Percentiles rank a stretch among this genome's conserved stretches.
Evolutionary conservation across 2,329 filamentous ascomycete species (phyloP).

Genomic region (Cytospora mali): DNA sequence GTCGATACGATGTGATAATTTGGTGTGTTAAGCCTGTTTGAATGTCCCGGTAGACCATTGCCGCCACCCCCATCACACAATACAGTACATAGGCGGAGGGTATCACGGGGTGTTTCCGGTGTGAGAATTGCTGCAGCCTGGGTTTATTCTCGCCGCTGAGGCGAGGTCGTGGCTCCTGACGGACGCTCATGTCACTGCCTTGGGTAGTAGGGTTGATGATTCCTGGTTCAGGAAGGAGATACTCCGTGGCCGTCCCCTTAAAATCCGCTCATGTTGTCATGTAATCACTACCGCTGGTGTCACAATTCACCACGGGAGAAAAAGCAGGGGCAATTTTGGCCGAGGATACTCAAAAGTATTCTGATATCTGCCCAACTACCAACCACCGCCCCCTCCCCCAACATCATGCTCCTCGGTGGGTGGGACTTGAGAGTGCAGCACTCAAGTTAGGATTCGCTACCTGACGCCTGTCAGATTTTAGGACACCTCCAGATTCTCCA

Average conservation of each 20-base stretch:
- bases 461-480: conserved; percentile 9
- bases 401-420: too few relatives aligned
- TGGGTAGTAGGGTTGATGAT: too few relatives aligned
- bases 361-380: neutral
- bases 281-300: neutral
- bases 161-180: neutral
- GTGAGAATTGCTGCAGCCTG: neutral
- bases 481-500: neutral
- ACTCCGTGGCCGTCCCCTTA: too few relatives aligned
- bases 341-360: too few relatives aligned
- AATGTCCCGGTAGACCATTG: neutral
- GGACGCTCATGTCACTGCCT: neutral
- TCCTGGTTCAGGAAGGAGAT: too few relatives aligned
- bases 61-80: neutral
- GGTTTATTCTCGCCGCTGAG: conserved; percentile 3
- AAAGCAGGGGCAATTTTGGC: neutral
- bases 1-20: neutral
- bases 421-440: neutral
- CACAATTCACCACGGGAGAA: neutral
- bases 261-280: neutral
- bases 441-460: neutral
- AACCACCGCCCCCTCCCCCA: fast-evolving
- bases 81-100: neutral
- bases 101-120: neutral
- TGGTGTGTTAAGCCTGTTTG: neutral